Evolutionary conservation across 2,329 filamentous ascomycete species (phyloP).

Genomic region (Talaromyces albobiverticillius): DNA sequence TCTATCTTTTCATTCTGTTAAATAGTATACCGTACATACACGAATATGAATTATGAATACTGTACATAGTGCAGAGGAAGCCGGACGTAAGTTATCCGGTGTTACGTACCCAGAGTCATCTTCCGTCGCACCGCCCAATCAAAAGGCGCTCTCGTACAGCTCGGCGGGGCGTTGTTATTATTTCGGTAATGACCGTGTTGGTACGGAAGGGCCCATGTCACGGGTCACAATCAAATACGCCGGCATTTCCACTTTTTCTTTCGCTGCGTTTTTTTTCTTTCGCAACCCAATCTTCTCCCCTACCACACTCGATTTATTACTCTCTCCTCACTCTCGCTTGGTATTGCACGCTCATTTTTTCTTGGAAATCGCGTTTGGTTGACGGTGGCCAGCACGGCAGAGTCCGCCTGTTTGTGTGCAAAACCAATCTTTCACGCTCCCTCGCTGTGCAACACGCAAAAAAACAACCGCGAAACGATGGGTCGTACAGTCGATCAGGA

Average conservation of each 20-base stretch:
- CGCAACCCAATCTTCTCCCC: too few species aligned
- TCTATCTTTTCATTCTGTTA: too few species aligned
- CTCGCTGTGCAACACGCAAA: constrained; percentile 5
- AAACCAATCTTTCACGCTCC: background rate
- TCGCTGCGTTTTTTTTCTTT: background rate
- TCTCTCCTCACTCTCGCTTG: background rate
- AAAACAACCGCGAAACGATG: constrained; percentile 30
- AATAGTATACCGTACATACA: too few species aligned
- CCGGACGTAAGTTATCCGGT: too few species aligned
- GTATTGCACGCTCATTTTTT: background rate
- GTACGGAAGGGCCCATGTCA: constrained; percentile 13
- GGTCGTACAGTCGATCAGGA: constrained; percentile 52
- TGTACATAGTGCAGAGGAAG: too few species aligned
- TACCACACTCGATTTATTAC: background rate
- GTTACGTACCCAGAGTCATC: too few species aligned
- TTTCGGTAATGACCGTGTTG: constrained; percentile 16
- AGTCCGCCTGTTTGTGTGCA: background rate
- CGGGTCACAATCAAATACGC: constrained; percentile 14
- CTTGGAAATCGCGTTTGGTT: background rate
- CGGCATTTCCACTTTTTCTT: constrained; percentile 12
- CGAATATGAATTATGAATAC: too few species aligned
- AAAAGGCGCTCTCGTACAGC: too few species aligned
- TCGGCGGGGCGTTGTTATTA: too few species aligned
- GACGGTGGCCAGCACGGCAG: background rate
- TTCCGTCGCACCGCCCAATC: too few species aligned